Base-by-base conservation (phyloP, 768 basidiomycete species). In the Coprinopsis cinerea region DNA sequence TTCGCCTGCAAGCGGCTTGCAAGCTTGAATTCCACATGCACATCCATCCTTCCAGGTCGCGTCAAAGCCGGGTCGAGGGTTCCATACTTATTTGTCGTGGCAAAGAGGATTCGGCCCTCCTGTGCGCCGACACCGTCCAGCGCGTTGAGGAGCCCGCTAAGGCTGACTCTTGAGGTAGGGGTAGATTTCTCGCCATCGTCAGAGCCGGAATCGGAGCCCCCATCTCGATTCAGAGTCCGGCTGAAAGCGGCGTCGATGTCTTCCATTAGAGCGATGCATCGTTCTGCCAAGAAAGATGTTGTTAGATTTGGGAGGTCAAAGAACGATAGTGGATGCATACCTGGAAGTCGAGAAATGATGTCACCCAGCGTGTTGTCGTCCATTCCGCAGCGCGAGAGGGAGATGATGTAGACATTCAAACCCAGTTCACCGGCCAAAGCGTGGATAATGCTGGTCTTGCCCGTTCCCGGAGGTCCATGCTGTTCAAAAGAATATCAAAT, bases 221-320 rank as follows among this genome's bases (percentile, higher is more conserved):
- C 57, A 26, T 74, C 72, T 9, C 75, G 73, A 51, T 69, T 76
- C 14, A 76, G 44, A 20, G 58, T 62, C 43, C 68, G 65, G 28
- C 66, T 68, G 65, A 90, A 86, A 2, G 86, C 88, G 2, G 82
- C 85, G 55, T 92, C 89, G 47, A 90, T 83, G 60, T 91, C 89
- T 62, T 90, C 88, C 79, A 91, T 88, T 30, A 91, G 71, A 3
- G 82, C 79, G 48, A 91, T 83, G 57, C 83, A 88, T 55, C 73
- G 72, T 49, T 80, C 71, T 72, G 47, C 7, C 17, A 41, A 45
- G 36, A 18, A 36, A 24, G 25, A 20, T 2, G 18, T n/a, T 32
- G 39, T 34, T 48, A 32, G 36, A 32, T 17, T 53, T 14, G 15
- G 51, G 30, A 10, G 48, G 30, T 1, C 48, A 46, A 2, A 55